Base-by-base conservation (phyloP, 495 filamentous ascomycete species). In the Penicillium lividum region DNA sequence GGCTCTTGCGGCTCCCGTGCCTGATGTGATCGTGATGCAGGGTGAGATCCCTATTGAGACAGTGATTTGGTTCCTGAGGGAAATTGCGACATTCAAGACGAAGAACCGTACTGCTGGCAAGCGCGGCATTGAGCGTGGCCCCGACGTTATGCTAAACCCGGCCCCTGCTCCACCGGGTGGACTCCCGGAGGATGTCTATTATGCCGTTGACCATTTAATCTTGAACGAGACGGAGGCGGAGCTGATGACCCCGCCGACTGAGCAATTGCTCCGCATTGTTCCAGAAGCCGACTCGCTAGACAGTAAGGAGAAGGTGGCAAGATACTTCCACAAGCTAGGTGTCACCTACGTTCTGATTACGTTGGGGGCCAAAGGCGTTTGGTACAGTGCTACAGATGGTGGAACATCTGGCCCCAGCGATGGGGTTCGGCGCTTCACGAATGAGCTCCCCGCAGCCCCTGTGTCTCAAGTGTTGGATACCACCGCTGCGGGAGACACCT, bases 401-500 rank as follows among this genome's bases (percentile, higher is more conserved):
- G 64, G 70, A 22, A 70, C 67, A 13, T 79, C 79, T 9, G 71
- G 81, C 48, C 62, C 66, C 7, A 69, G 58, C 16, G 69, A 77
- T 53, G 71, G 73, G 7, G 62, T 62, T 3, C 58, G 54, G n/a
- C 66, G 72, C 29, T 74, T 75, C 29, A 73, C 70, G 9, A 69
- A 75, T 38, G 63, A 81, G 54, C 64, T 79, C 6, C 75, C 73
- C 15, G 87, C 85, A 9, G 80, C 78, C 62, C 85, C 80, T 67
- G 84, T 81, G 59, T 76, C 66, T 63, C 84, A 80, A 54, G 93
- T 97, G 22, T 81, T 96, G 6, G 94, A 98, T 75, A 98, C 93
- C 6, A 98, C 94, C 5, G 93, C 88, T 0, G 94, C 93, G 15
- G 94, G 94, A 0, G 94, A 98, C 71, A 96, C 93, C 5, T 98